Percentiles rank a stretch among this genome's conserved stretches.
phyloP scores from a whole-genome alignment of 805 yeast species.

The Kregervanrija delftensis region DNA sequence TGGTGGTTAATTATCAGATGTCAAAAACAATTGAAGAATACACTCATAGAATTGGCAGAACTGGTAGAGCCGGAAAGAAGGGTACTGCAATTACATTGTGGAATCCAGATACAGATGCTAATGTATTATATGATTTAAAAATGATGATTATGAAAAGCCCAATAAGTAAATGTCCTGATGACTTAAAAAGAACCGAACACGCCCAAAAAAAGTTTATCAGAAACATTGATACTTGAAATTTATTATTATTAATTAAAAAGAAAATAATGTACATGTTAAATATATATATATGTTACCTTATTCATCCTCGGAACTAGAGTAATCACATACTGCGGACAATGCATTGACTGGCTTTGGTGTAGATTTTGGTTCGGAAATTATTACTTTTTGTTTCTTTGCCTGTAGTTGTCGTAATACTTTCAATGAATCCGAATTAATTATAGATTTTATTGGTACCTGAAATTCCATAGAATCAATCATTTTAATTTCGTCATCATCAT shows the following conservation, averaged over 20 bases:
- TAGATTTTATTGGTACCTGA: no score
- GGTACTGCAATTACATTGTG: constrained; percentile 77
- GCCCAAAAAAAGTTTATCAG: constrained; percentile 5
- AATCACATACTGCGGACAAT: no score
- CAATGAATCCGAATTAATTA: no score
- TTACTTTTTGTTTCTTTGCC: no score
- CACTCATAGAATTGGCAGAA: constrained; percentile 90
- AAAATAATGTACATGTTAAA: no score
- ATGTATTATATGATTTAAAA: constrained; percentile 43
- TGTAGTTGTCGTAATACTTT: no score
- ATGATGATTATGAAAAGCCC: constrained; percentile 38
- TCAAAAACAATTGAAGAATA: constrained; percentile 71
- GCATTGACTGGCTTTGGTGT: no score
- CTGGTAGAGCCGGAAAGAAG: constrained; percentile 86
- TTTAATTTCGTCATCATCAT: neutral
- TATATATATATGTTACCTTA: no score
- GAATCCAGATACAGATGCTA: constrained; percentile 44
- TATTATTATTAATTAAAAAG: no score
- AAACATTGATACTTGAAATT: constrained; percentile 10
- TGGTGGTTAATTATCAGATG: constrained; percentile 87
- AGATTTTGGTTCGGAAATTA: no score
- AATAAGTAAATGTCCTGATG: constrained; percentile 34
- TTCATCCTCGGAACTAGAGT: no score
- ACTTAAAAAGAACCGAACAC: constrained; percentile 20
- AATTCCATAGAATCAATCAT: no score